Evolutionary conservation across 441 rosid genomes (phyloP), one percentile per base, ranked within the genome.

Genomic region (Corymbia citriodora): DNA sequence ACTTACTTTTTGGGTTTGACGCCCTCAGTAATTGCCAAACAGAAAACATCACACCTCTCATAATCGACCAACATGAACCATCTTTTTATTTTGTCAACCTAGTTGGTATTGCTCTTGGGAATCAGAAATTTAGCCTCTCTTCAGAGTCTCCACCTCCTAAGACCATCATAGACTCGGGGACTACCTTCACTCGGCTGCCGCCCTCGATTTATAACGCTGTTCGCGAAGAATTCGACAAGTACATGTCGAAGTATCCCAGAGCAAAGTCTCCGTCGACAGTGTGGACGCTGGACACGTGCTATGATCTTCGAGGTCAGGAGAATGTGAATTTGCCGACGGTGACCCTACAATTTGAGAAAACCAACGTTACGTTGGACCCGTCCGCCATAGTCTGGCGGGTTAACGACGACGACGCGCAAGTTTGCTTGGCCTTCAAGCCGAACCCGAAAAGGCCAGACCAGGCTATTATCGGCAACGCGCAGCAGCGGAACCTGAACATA

Each of bases 1-100:
- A 90, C 83, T 57, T 93, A 40, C 29, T 61, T 16, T 94, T 94
- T 87, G 94, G 94, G 5, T 11, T 27, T 15, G 53, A 89, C 55
- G 95, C 93, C 45, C 79, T 68, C 31, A 16, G 23, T 68, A 14
- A 16, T 68, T 68, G 79, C 45, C 79, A 68, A 31, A 68, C 79
- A 17, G 23, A 68, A 40, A 68, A 68, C 0, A 29, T 6, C 21
- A 68, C 79, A 68, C 79, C 79, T 13, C 45, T 68, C 23, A 68
- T 31, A 16, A n/a, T 31, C 36, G 79, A 68, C 79, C 23, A 16
- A n/a, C 5, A 5, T 65, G 31, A 14, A 40, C 21, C 45, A 31
- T 68, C 45, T 31, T 68, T 16, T 68, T 68, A 68, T 68, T 68
- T 15, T 68, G 79, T n/a, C 79, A 68, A 68, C 79, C 45, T 68